phyloP scores from a whole-genome alignment of 169 alveolate genomes.

The Cryptosporidium sp. region DNA sequence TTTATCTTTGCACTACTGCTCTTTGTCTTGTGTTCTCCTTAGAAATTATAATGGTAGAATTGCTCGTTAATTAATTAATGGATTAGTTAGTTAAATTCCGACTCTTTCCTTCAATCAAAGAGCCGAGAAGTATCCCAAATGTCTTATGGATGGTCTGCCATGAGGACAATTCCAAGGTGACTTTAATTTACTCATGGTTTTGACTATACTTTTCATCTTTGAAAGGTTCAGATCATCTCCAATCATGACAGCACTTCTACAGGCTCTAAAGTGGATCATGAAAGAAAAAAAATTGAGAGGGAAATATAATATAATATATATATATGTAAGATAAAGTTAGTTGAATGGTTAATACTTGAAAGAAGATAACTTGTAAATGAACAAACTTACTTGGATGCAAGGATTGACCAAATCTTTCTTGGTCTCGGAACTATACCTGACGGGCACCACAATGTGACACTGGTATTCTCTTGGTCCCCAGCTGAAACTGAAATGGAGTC shows the following conservation, averaged over 20 bases:
- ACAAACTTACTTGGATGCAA: slow-evolving; percentile 87
- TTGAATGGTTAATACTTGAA: too few species aligned
- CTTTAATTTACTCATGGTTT: slow-evolving; percentile 87
- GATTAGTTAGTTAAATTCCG: too few species aligned
- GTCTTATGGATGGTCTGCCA: slow-evolving; percentile 99
- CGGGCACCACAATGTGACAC: slow-evolving; percentile 57
- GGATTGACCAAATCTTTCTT: slow-evolving; percentile 83
- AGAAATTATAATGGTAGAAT: too few species aligned
- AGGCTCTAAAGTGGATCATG: slow-evolving; percentile 88
- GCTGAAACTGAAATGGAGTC: slow-evolving; percentile 39
- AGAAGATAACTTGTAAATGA: neutral
- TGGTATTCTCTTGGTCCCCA: slow-evolving; percentile 21
- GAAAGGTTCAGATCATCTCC: slow-evolving; percentile 91
- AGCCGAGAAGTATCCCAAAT: slow-evolving; percentile 79
- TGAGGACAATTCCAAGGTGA: slow-evolving; percentile 99
- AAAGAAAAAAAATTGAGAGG: neutral
- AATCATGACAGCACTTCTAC: slow-evolving; percentile 96
- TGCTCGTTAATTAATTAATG: too few species aligned
- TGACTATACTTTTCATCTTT: slow-evolving; percentile 90
- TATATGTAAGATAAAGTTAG: too few species aligned
- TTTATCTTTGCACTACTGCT: too few species aligned
- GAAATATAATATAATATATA: neutral
- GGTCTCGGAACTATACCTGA: slow-evolving; percentile 84
- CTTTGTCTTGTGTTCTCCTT: too few species aligned
- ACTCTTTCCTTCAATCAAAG: neutral